These are phyloP conservation scores for Saitozyma sp. DNA, from an alignment of 768 basidiomycete genomes.

Conservation along the genomic window DNA sequence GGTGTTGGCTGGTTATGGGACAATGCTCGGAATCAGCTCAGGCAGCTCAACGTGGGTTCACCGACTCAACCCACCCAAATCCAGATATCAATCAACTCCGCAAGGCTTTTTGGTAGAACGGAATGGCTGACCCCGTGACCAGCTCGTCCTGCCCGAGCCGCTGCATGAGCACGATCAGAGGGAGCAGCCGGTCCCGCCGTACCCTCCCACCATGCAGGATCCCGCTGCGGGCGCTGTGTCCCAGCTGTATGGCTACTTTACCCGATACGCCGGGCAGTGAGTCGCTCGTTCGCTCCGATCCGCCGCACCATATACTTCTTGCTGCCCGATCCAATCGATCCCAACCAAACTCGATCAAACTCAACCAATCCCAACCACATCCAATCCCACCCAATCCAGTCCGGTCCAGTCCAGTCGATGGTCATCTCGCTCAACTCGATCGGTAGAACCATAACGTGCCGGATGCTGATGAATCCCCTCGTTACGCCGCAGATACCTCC, in stretches of 20 bases:
- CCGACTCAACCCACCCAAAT: background rate
- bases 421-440: no score
- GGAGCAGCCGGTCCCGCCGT: slow-evolving; percentile 21
- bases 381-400: no score
- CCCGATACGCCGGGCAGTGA: slow-evolving; percentile 45
- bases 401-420: no score
- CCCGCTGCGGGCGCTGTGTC: slow-evolving; percentile 47
- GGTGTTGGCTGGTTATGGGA: slow-evolving; percentile 48
- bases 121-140: no score
- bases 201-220: slow-evolving; percentile 50
- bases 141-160: no score
- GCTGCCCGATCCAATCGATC: background rate
- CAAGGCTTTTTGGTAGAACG: no score
- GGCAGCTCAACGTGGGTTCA: slow-evolving; percentile 3
- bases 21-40: slow-evolving; percentile 36
- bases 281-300: slow-evolving; percentile 9
- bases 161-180: no score
- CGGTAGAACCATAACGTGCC: no score
- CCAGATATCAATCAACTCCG: no score
- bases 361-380: no score
- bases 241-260: slow-evolving; percentile 38
- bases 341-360: background rate
- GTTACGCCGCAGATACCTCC: slow-evolving; percentile 28
- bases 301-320: background rate
- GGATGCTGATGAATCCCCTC: background rate